phyloP scores from a whole-genome alignment of 441 rosid genomes.

The Pelargonium cotyledonis region DNA sequence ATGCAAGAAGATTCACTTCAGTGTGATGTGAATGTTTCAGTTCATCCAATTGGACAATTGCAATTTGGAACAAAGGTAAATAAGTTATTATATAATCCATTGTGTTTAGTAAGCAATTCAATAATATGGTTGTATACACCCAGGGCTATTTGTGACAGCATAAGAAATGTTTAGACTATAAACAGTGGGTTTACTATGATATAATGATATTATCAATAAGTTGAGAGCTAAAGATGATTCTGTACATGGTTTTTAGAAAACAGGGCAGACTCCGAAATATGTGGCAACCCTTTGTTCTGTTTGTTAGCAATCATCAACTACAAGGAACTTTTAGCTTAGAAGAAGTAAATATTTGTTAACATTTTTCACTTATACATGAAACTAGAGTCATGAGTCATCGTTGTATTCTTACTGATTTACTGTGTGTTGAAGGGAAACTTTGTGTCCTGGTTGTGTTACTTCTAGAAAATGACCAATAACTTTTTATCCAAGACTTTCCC shows the following conservation, averaged over 20 bases:
- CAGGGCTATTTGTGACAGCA: background rate
- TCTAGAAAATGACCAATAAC: background rate
- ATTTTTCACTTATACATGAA: background rate
- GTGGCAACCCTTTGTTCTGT: background rate
- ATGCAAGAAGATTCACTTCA: slow-evolving; percentile 97
- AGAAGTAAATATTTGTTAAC: background rate
- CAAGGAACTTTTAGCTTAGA: background rate
- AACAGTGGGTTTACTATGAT: background rate
- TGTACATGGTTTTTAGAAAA: background rate
- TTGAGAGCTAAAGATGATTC: background rate
- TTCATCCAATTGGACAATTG: slow-evolving; percentile 69
- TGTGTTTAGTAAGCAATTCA: background rate
- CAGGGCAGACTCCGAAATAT: background rate
- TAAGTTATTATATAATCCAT: background rate
- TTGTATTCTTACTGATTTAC: background rate
- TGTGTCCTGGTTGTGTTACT: background rate
- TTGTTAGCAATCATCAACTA: background rate
- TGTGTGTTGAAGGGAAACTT: background rate
- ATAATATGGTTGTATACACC: background rate
- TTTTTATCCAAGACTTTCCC: background rate
- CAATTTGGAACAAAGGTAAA: slow-evolving; percentile 89
- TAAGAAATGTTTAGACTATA: background rate
- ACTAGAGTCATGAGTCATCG: background rate
- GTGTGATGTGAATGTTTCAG: slow-evolving; percentile 83
- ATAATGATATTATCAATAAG: background rate